These are phyloP conservation scores for Kwoniella shivajii DNA, from an alignment of 1,284 basidiomycete species.

Conservation along the genomic window DNA sequence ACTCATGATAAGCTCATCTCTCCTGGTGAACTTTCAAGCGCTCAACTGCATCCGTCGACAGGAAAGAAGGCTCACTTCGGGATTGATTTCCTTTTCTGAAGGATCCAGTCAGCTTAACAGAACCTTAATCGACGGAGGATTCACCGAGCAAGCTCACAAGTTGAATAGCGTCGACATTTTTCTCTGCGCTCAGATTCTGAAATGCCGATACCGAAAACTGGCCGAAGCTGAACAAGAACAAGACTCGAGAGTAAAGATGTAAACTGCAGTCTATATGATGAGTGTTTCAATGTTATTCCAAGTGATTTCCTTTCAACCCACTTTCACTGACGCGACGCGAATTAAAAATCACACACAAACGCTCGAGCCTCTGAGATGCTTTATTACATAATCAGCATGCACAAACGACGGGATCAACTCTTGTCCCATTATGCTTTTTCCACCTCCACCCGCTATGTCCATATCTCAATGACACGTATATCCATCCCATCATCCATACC, in stretches of 20 bases:
- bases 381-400: neutral
- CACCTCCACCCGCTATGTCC: slow-evolving; percentile 6
- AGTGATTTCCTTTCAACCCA: too few relatives aligned
- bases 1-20: neutral
- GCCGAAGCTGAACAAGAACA: neutral
- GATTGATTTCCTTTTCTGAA: slow-evolving; percentile 46
- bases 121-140: neutral
- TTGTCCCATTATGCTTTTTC: neutral
- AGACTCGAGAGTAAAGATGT: too few relatives aligned
- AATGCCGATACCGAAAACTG: neutral
- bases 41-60: neutral
- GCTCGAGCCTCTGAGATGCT: neutral
- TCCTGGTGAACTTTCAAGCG: neutral
- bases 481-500: too few relatives aligned
- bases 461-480: neutral
- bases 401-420: neutral
- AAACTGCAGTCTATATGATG: neutral
- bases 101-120: slow-evolving; percentile 25
- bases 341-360: neutral
- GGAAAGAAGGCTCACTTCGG: slow-evolving; percentile 33
- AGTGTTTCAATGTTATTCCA: too few relatives aligned
- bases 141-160: slow-evolving; percentile 29
- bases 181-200: neutral
- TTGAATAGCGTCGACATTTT: slow-evolving; percentile 47
- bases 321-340: slow-evolving; percentile 1